These are phyloP conservation scores for Metahyphopichia silvanorum DNA, from an alignment of 805 yeast genomes.

Conservation along the genomic window DNA sequence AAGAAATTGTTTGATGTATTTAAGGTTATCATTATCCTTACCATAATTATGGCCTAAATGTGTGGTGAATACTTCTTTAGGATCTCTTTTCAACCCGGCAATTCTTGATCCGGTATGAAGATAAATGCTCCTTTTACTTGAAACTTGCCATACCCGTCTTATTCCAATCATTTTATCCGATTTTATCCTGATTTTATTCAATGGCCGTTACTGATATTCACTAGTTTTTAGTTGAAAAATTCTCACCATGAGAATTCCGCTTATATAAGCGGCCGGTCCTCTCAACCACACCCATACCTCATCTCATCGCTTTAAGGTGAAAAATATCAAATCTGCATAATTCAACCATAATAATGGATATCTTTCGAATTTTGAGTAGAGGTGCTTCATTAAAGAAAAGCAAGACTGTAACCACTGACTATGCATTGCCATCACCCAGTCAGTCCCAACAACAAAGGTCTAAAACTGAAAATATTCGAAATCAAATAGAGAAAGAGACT, in stretches of 20 bases:
- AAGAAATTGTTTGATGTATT: constrained; percentile 47
- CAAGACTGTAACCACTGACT: constrained; percentile 43
- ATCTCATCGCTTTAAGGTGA: too few relatives aligned
- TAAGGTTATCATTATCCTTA: constrained; percentile 44
- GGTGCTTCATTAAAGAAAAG: constrained; percentile 78
- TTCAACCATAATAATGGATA: constrained; percentile 69
- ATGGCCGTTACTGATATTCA: too few relatives aligned
- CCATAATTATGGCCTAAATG: constrained; percentile 48
- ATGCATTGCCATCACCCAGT: constrained; percentile 23
- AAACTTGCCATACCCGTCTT: too few relatives aligned
- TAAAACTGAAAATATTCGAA: constrained; percentile 38
- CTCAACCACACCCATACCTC: too few relatives aligned
- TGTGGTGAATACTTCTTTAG: constrained; percentile 44
- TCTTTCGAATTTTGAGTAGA: constrained; percentile 77
- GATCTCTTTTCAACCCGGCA: constrained; percentile 70
- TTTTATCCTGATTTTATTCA: too few relatives aligned
- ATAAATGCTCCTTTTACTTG: constrained; percentile 24
- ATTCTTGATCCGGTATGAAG: constrained; percentile 55
- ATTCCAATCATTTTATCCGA: too few relatives aligned
- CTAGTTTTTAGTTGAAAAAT: too few relatives aligned
- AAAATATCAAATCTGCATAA: not conserved
- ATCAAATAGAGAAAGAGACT: constrained; percentile 63
- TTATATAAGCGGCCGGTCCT: too few relatives aligned
- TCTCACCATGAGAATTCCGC: too few relatives aligned
- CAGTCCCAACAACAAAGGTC: constrained; percentile 22